Conservation (phyloP, 768 basidiomycete species). For the Clitopilus hobsonii region DNA sequence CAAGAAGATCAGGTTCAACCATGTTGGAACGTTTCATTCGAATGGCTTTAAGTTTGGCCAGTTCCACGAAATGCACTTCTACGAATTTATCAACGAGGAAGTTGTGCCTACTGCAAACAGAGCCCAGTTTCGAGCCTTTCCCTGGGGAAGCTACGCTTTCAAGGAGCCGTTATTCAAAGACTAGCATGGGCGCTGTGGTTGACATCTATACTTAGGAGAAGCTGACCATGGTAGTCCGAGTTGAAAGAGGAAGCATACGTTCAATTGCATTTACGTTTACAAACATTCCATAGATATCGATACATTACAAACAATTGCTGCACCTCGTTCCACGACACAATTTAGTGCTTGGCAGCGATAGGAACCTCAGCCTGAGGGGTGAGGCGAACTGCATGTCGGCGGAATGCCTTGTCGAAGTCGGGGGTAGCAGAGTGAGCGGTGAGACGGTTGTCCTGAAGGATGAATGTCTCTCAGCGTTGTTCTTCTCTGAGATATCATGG, state of each 20-base stretch:
- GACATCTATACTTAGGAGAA: too few species aligned
- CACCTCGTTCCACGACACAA: not conserved
- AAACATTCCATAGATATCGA: not conserved
- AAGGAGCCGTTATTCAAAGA: not conserved
- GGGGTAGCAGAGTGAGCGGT: conserved; percentile 40
- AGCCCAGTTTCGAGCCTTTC: not conserved
- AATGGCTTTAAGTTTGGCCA: not conserved
- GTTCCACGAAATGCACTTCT: not conserved
- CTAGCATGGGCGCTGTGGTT: too few species aligned
- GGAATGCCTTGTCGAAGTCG: conserved; percentile 28
- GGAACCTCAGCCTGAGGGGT: conserved; percentile 45
- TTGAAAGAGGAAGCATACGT: too few species aligned
- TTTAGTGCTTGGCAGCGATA: conserved; percentile 9
- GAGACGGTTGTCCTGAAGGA: conserved; percentile 39
- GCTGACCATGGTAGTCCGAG: too few species aligned
- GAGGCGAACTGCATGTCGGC: conserved; percentile 40
- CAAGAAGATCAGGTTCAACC: not conserved
- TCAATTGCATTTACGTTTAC: too few species aligned
- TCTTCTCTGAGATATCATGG: not conserved
- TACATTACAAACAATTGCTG: not conserved
- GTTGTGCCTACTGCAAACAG: not conserved
- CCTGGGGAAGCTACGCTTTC: not conserved
- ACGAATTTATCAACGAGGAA: not conserved
- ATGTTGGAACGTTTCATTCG: not conserved
- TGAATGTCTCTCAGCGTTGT: not conserved